These are phyloP conservation scores for Citrullus colocynthis DNA, from an alignment of 306 rosid species.

Conservation along the genomic window DNA sequence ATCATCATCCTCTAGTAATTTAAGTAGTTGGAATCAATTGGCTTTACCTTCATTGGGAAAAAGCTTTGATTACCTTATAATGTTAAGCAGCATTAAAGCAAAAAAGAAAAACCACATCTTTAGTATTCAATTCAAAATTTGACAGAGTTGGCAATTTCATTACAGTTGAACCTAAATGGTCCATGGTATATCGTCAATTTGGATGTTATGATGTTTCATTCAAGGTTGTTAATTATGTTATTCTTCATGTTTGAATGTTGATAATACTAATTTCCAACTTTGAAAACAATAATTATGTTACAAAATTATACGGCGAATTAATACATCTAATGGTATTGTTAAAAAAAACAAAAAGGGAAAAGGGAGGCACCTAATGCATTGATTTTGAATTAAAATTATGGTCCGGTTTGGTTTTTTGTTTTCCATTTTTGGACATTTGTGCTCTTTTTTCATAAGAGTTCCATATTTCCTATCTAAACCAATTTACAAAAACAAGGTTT, in stretches of 20 bases:
- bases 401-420: no score
- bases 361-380: no score
- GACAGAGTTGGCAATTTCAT: not conserved
- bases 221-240: not conserved
- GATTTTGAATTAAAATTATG: no score
- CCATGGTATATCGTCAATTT: not conserved
- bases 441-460: no score
- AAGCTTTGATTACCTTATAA: not conserved
- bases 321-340: no score
- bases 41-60: not conserved
- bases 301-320: no score
- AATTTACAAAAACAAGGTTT: no score
- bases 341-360: no score
- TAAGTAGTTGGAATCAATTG: not conserved
- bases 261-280: no score
- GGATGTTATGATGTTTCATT: not conserved
- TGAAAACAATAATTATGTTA: no score
- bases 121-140: not conserved
- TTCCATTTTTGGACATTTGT: no score
- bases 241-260: not conserved
- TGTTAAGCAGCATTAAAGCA: not conserved
- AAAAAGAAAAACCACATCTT: not conserved
- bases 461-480: no score
- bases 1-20: not conserved
- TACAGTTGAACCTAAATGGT: not conserved